Evolutionary conservation across 1,284 basidiomycete species (phyloP).

Genomic region (Chalciporus sp.): DNA sequence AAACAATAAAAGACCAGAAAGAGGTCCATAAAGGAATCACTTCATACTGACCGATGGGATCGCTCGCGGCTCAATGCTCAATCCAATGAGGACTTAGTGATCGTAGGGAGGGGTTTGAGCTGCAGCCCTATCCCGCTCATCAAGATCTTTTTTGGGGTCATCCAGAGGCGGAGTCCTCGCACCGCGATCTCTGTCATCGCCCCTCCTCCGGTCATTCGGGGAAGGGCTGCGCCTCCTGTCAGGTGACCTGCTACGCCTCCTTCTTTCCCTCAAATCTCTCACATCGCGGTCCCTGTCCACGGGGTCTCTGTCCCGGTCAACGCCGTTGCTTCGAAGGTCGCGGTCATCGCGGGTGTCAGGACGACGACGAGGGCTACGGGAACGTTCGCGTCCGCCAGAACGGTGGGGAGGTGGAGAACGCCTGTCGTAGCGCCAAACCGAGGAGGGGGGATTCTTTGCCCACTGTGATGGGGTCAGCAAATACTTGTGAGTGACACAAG

Average conservation of each 20-base stretch:
- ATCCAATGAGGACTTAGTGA: constrained; percentile 32
- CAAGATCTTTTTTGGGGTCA: constrained; percentile 47
- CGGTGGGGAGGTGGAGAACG: constrained; percentile 55
- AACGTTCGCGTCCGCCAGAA: constrained; percentile 45
- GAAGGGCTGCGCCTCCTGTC: constrained; percentile 53
- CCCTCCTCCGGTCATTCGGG: constrained; percentile 45
- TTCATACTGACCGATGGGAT: constrained; percentile 7
- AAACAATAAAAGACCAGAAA: constrained; percentile 6
- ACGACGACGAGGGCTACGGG: constrained; percentile 46
- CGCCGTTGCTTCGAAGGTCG: constrained; percentile 41
- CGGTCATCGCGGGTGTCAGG: constrained; percentile 40
- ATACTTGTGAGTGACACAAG: not conserved
- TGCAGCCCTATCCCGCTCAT: constrained; percentile 40
- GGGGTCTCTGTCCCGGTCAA: constrained; percentile 44
- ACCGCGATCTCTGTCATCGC: constrained; percentile 47
- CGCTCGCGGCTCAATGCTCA: not conserved
- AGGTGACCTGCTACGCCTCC: constrained; percentile 49
- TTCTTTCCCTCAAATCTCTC: constrained; percentile 42
- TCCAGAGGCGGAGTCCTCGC: constrained; percentile 49
- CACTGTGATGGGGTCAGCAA: constrained; percentile 52
- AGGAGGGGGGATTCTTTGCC: constrained; percentile 89
- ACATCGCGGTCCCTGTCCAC: constrained; percentile 29
- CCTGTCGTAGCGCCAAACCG: constrained; percentile 82
- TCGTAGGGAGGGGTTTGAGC: constrained; percentile 55
- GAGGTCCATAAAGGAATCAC: not conserved